Evolutionary conservation across 2,329 filamentous ascomycete genomes (phyloP).

Genomic region (Blumeria hordei): DNA sequence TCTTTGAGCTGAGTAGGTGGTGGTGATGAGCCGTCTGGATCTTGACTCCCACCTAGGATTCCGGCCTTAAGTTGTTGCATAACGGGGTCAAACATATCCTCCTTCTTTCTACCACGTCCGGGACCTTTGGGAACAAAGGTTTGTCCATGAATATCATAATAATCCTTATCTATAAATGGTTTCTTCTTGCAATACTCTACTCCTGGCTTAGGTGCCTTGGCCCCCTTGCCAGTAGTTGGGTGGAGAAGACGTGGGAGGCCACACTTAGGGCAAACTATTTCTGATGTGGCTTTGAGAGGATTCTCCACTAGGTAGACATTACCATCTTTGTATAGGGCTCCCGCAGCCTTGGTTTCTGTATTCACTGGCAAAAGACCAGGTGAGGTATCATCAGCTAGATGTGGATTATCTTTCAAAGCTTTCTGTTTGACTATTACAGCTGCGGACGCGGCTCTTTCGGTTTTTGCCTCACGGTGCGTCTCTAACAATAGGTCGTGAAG

Average conservation of each 20-base stretch:
- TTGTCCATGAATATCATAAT: conserved; percentile 63
- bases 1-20: conserved; percentile 35
- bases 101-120: conserved; percentile 63
- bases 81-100: conserved; percentile 36
- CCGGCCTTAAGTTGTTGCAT: conserved; percentile 9
- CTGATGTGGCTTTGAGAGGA: conserved; percentile 42
- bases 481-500: conserved; percentile 51
- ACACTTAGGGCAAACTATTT: conserved; percentile 52
- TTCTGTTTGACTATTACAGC: conserved; percentile 37
- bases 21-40: conserved; percentile 19
- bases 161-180: conserved; percentile 51
- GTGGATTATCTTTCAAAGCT: conserved; percentile 10
- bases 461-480: conserved; percentile 57
- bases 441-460: conserved; percentile 40
- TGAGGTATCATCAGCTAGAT: conserved; percentile 13
- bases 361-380: conserved; percentile 20
- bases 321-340: conserved; percentile 45
- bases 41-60: conserved; percentile 21
- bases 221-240: conserved; percentile 45
- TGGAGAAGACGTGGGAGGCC: conserved; percentile 50
- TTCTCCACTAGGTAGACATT: conserved; percentile 46
- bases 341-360: conserved; percentile 44
- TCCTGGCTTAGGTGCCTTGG: conserved; percentile 37
- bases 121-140: conserved; percentile 52
- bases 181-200: conserved; percentile 58